These are phyloP conservation scores for Bruguiera gymnorhiza DNA, from an alignment of 345 rosid genomes.

Conservation along the genomic window DNA sequence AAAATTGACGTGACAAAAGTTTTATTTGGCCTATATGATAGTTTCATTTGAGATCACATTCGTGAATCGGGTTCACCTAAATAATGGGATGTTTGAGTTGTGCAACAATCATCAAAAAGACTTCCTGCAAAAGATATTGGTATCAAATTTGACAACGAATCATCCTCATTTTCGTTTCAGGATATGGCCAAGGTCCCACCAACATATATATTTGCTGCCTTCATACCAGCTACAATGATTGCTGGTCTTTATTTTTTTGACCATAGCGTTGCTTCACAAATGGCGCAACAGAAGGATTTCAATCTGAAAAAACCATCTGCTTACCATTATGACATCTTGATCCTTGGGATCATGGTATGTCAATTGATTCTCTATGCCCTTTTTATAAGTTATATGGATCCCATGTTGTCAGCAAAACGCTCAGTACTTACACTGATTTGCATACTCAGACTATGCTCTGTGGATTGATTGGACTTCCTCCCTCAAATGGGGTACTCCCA, in stretches of 20 bases:
- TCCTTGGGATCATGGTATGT: conserved; percentile 15
- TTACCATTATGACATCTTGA: conserved; percentile 18
- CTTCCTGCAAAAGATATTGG: background rate
- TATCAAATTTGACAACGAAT: background rate
- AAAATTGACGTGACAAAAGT: too few species aligned
- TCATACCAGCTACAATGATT: conserved; percentile 15
- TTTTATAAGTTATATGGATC: background rate
- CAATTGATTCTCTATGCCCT: background rate
- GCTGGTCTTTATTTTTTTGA: conserved; percentile 24
- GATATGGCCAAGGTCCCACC: conserved; percentile 18
- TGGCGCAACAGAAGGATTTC: conserved; percentile 22
- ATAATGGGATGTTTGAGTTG: too few species aligned
- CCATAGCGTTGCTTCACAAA: conserved; percentile 20
- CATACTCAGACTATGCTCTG: conserved; percentile 29
- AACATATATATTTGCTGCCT: conserved; percentile 3
- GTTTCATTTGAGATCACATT: too few species aligned
- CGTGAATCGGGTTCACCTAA: too few species aligned
- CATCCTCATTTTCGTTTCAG: background rate
- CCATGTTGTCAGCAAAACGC: too few species aligned
- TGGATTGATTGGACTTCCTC: conserved; percentile 43
- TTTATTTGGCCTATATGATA: too few species aligned
- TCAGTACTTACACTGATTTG: background rate
- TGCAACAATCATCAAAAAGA: background rate
- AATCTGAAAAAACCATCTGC: conserved; percentile 22
- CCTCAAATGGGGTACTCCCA: conserved; percentile 44